Base-by-base conservation (phyloP, 1,284 basidiomycete species). In the Malassezia sp. region DNA sequence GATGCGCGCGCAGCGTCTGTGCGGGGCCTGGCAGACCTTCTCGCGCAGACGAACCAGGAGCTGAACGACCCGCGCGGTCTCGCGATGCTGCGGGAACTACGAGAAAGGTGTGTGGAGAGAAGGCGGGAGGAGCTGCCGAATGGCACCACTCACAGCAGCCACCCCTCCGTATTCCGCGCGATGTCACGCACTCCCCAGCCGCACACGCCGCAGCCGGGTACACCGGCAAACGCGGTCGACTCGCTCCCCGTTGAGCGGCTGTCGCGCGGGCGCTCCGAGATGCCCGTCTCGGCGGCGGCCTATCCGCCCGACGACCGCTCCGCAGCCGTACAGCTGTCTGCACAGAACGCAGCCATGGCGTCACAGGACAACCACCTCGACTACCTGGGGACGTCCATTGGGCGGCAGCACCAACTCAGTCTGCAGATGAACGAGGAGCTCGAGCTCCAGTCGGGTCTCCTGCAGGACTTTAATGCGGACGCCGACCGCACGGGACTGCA, bases 401-500 rank as follows among this genome's bases (percentile, higher is more conserved):
- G 52, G 6, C 57, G 66, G 12, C 66, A 69, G 45, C 62, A 62
- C 35, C 49, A 62, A 23, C 45, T 67, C 28, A 60, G 59, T 17
- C 15, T 69, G 38, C 62, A 57, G 30, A 66, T 69, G 64, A 64
- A 66, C 47, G 61, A 69, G 39, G 66, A 69, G 50, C 54, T 69
- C 14, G 64, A 65, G 23, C 36, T 63, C 18, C 66, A 69, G 27
- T 42, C 56, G 15, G 60, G 60, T 22, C 42, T 69, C 4, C 34
- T 69, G 11, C 42, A 56, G 22, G 60, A 56, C 5, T 46, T 67
- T 15, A 63, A 67, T 26, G 20, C 34, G 10, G 63, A 56, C 37
- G 59, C 51, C 1, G 57, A 67, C 14, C 28, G 49, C 4, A 69
- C 66, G 2, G 62, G 56, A 1, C 37, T 65, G 20, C 51, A 53